Percentiles rank a stretch among this genome's conserved stretches.
These are phyloP conservation scores for Fusarium piperis DNA, from an alignment of 2,329 filamentous ascomycete genomes.

Conservation along the genomic window DNA sequence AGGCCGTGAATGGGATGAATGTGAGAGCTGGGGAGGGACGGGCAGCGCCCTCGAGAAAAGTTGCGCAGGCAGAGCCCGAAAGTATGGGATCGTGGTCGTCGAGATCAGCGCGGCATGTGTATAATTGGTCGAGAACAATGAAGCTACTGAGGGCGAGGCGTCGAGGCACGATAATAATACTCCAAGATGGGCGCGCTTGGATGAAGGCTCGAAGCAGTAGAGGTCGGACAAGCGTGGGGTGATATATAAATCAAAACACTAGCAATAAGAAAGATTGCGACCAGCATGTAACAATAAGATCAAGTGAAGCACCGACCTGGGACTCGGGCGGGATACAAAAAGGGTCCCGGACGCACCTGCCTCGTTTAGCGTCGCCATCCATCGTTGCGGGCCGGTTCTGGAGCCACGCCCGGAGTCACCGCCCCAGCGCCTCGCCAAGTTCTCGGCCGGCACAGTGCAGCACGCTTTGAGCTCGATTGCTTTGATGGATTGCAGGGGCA, in stretches of 20 bases:
- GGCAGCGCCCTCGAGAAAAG: constrained; percentile 9
- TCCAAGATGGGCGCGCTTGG: constrained; percentile 1
- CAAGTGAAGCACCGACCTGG: neutral
- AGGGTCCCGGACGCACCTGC: constrained; percentile 31
- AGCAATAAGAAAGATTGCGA: constrained; percentile 14
- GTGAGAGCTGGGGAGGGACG: neutral
- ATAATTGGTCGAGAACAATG: neutral
- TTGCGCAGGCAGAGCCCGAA: constrained; percentile 3
- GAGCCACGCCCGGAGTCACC: no score
- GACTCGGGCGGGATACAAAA: constrained; percentile 40
- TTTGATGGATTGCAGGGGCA: neutral
- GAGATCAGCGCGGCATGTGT: constrained; percentile 13
- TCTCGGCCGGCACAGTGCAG: constrained; percentile 14
- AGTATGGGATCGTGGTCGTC: neutral
- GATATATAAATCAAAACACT: constrained; percentile 11
- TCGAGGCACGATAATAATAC: neutral
- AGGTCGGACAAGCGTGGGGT: neutral
- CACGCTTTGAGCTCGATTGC: neutral
- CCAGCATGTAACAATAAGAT: constrained; percentile 18
- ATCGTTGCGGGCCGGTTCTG: constrained; percentile 21
- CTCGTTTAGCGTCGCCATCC: constrained; percentile 22
- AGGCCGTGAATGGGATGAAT: neutral
- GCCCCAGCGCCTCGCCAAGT: neutral
- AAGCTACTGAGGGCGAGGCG: neutral
- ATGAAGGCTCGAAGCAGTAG: neutral